Percentiles rank a stretch among this genome's conserved stretches.
Conservation (phyloP, 306 rosid species). For the Coriaria nepalensis region DNA sequence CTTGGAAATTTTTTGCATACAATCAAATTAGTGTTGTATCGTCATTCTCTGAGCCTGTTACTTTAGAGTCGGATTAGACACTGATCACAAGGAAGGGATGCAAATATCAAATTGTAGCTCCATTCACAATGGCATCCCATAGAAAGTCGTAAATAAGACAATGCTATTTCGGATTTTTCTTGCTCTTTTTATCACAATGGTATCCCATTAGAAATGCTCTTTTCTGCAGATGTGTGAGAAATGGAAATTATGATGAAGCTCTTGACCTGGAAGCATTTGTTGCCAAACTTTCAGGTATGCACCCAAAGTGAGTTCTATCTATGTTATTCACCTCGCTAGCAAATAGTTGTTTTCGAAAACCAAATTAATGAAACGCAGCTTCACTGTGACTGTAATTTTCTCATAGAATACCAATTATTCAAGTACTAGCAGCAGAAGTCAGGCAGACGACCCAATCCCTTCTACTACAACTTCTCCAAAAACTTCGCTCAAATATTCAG, state of each 20-base stretch:
- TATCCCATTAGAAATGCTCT: no score
- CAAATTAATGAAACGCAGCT: slow-evolving; percentile 8
- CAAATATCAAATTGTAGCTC: slow-evolving; percentile 1
- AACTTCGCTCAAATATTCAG: slow-evolving; percentile 98
- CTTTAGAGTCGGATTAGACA: no score
- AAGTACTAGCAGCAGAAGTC: slow-evolving; percentile 82
- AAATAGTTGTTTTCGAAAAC: slow-evolving; percentile 2
- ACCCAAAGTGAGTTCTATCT: slow-evolving; percentile 58
- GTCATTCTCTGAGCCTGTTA: no score
- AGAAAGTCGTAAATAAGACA: background rate
- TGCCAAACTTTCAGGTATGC: slow-evolving; percentile 85
- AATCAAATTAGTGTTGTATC: no score
- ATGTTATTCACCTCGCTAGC: slow-evolving; percentile 7
- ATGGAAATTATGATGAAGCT: slow-evolving; percentile 97
- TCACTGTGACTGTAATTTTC: slow-evolving; percentile 7
- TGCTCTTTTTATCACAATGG: no score
- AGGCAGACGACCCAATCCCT: slow-evolving; percentile 87
- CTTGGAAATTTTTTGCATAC: no score
- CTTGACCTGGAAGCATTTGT: slow-evolving; percentile 93
- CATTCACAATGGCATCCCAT: background rate
- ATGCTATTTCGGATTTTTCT: no score
- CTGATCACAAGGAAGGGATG: no score
- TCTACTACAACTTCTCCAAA: slow-evolving; percentile 91
- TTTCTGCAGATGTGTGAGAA: slow-evolving; percentile 77
- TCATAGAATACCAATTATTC: slow-evolving; percentile 63